A percentile compares a stretch with the other conserved stretches of the same genome.
phyloP scores from a whole-genome alignment of 495 filamentous ascomycete species.

The Cairneyella variabilis region DNA sequence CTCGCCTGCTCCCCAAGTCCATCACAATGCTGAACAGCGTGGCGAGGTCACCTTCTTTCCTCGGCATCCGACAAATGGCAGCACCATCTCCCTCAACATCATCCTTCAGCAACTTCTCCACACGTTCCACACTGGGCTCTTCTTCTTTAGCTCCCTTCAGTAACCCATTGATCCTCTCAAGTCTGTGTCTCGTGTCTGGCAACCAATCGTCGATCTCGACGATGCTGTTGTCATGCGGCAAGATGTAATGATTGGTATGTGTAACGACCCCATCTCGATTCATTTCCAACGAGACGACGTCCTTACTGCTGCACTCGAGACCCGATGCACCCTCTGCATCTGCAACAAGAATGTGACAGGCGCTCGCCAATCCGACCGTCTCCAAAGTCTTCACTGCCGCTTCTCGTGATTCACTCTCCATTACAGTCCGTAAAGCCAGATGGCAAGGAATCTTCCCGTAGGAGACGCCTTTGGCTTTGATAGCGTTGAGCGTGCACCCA shows the following conservation, averaged over 20 bases:
- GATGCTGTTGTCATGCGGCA: conserved; percentile 4
- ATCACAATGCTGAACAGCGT: conserved; percentile 48
- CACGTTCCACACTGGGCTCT: neutral
- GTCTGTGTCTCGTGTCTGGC: conserved; percentile 15
- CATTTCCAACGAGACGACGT: conserved; percentile 45
- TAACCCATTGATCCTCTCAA: conserved; percentile 14
- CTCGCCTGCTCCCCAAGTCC: conserved; percentile 37
- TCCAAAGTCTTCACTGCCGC: conserved; percentile 48
- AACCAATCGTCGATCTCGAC: conserved; percentile 32
- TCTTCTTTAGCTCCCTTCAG: conserved; percentile 11
- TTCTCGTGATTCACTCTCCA: conserved; percentile 51
- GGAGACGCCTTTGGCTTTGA: conserved; percentile 55
- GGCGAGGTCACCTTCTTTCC: conserved; percentile 15
- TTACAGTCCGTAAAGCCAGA: conserved; percentile 53
- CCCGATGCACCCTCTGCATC: conserved; percentile 50
- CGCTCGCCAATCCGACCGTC: conserved; percentile 53
- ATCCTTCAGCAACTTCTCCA: conserved; percentile 13
- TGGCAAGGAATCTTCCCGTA: conserved; percentile 56
- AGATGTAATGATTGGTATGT: conserved; percentile 63
- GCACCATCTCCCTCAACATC: conserved; percentile 16
- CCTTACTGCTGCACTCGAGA: conserved; percentile 54
- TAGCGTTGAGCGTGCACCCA: conserved; percentile 65
- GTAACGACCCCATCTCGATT: conserved; percentile 44
- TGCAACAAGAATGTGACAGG: conserved; percentile 58
- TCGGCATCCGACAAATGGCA: conserved; percentile 12